A percentile compares a stretch with the other conserved stretches of the same genome.
Conservation (phyloP, 331 rosid species). For the Malus hybrid region DNA sequence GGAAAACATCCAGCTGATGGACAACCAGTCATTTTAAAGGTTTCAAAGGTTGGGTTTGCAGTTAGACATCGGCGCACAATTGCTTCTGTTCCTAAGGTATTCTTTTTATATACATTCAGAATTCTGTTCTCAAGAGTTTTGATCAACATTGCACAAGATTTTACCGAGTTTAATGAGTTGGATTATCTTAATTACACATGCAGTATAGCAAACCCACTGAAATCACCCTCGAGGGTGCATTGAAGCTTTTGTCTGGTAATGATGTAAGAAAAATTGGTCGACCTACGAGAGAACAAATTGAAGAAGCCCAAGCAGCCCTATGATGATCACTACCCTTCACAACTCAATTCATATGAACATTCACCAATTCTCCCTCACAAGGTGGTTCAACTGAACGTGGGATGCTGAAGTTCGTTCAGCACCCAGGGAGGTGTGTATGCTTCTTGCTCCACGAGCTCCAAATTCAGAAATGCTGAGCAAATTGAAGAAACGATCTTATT, state of each 20-base stretch:
- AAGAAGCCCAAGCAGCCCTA: constrained; percentile 37
- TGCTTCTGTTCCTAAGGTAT: constrained; percentile 46
- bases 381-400: background rate
- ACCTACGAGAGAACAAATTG: constrained; percentile 49
- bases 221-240: constrained; percentile 58
- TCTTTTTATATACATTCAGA: background rate
- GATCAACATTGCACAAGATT: background rate
- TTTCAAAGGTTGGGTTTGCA: constrained; percentile 48
- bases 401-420: background rate
- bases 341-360: background rate
- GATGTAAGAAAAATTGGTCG: constrained; percentile 51
- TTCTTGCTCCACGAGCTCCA: background rate
- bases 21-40: constrained; percentile 56
- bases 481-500: too few relatives aligned
- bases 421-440: background rate
- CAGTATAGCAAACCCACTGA: constrained; percentile 58
- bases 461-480: background rate
- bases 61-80: constrained; percentile 52
- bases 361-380: background rate
- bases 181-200: constrained; percentile 4
- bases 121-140: background rate
- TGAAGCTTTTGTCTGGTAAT: constrained; percentile 49
- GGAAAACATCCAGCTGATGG: constrained; percentile 88
- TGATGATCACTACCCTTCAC: constrained; percentile 10
- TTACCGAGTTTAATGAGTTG: background rate